Base-by-base conservation (phyloP, 2,329 filamentous ascomycete species). In the Shiraia sp. region DNA sequence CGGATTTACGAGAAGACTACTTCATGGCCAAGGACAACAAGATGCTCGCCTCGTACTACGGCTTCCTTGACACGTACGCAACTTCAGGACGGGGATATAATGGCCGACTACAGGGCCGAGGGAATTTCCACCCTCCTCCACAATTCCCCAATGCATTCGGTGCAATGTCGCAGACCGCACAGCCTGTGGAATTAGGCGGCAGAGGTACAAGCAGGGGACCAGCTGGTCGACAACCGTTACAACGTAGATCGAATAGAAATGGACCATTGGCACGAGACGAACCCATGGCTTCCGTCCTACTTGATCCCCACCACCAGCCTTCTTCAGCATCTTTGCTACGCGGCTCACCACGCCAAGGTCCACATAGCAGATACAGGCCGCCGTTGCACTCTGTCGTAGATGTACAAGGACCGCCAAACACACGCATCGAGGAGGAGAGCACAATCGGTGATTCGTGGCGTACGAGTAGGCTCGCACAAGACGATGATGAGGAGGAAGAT, bases 31-130 rank as follows among this genome's bases (percentile, higher is more conserved):
- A 96, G 63, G 91, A 99, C 61, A 89, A 91, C 49, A 99, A 99
- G 73, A 96, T 99, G 89, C 86, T 93, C n/a, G 88, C 90, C 12
- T 97, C 92, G 0, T 93, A 96, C 65, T 91, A 93, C 60, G 90
- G 91, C 2, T 99, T 99, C 67, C 76, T 96, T 45, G 90, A 96
- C 63, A 91, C 95, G 55, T 99, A 99, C 54, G 72, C 45, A 42
- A 66, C 44, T 25, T 51, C 67, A 10, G 53, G 68, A 10, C 49
- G 54, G 6, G 51, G 53, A 7, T 41, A 69, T 70, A 37, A 71
- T 56, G 56, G 79, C 75, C 44, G 57, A 10, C 31, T 61, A 3
- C 59, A 64, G 42, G 76, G 77, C 33, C 77, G 77, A 41, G 54
- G 51, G 16, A 78, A 79, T 29, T 91, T 92, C 65, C 82, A 91